Evolutionary conservation across 306 rosid genomes (phyloP).

Genomic region (Castanea sativa): DNA sequence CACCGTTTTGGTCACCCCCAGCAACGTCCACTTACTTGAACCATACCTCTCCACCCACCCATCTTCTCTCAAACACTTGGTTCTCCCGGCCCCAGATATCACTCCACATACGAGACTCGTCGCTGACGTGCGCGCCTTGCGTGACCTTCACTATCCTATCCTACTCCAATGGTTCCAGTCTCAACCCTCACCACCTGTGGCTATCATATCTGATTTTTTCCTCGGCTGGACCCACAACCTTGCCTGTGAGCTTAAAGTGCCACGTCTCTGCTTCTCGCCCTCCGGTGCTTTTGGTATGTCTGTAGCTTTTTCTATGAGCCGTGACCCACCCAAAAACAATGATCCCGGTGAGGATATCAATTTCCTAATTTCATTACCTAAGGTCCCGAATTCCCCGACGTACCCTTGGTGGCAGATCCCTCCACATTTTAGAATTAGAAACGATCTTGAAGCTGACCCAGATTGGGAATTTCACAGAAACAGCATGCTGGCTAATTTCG

Average conservation of each 20-base stretch:
- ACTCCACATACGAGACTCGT: conserved; percentile 6
- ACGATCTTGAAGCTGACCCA: not conserved
- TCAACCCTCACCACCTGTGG: conserved; percentile 27
- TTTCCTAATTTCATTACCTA: conserved; percentile 22
- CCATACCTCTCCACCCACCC: conserved; percentile 32
- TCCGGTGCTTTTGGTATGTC: conserved; percentile 28
- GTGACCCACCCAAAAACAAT: conserved; percentile 5
- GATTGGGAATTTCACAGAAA: conserved; percentile 21
- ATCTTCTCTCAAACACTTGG: conserved; percentile 35
- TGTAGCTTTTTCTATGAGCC: conserved; percentile 20
- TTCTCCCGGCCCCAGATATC: conserved; percentile 27
- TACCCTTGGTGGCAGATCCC: conserved; percentile 48
- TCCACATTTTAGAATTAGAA: not conserved
- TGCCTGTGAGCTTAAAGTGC: conserved; percentile 25
- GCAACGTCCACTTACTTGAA: conserved; percentile 11
- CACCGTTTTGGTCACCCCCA: conserved; percentile 39
- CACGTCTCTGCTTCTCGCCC: conserved; percentile 40
- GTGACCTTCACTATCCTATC: conserved; percentile 32
- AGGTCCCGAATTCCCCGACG: conserved; percentile 37
- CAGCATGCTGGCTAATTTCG: conserved; percentile 1
- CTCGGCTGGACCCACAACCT: conserved; percentile 48
- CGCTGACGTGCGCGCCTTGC: not conserved
- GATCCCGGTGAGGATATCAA: not conserved
- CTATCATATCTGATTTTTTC: conserved; percentile 46
- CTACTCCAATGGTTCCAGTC: conserved; percentile 30